Conservation (phyloP, 331 rosid species). For the Malus hybrid region DNA sequence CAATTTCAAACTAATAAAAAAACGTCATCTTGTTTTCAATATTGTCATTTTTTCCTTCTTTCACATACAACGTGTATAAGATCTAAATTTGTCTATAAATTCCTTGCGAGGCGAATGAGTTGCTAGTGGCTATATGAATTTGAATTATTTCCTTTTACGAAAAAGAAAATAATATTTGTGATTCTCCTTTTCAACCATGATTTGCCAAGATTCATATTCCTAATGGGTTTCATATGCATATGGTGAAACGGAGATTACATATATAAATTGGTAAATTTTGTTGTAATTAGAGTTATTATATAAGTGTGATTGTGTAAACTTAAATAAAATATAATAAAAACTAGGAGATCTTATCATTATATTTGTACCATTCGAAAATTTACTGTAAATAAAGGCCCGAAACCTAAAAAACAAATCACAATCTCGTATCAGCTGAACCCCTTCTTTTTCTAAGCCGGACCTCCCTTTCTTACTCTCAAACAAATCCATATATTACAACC, state of each 20-base stretch:
- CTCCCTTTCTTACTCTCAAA: no score
- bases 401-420: no score
- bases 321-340: no score
- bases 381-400: no score
- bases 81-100: background rate
- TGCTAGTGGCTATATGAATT: background rate
- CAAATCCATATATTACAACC: no score
- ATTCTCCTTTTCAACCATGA: background rate
- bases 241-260: background rate
- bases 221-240: background rate
- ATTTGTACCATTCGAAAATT: no score
- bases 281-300: no score
- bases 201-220: background rate
- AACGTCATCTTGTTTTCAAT: background rate
- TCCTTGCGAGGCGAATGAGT: background rate
- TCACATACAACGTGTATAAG: background rate
- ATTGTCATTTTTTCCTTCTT: background rate
- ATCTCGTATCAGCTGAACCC: no score
- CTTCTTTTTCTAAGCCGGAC: no score
- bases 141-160: background rate
- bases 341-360: background rate
- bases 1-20: background rate
- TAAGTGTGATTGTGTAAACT: background rate
- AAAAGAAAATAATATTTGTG: background rate
- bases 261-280: background rate